Evolutionary conservation across 2,329 filamentous ascomycete species (phyloP).

Genomic region (Pseudogymnoascus verrucosus): DNA sequence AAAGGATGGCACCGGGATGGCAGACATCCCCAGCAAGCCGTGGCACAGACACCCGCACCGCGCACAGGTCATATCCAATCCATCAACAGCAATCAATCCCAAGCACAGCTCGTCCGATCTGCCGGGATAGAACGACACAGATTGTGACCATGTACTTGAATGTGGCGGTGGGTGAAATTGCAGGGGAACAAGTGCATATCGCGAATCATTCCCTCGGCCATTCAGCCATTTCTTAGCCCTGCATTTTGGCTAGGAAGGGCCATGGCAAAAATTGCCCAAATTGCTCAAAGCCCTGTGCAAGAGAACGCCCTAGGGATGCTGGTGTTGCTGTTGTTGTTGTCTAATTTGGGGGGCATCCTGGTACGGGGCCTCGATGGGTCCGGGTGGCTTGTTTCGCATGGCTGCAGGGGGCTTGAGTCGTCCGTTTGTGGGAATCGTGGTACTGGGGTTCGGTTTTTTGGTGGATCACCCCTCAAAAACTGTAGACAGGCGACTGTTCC

Average conservation of each 20-base stretch:
- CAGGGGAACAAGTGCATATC: neutral
- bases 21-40: neutral
- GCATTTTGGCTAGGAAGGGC: neutral
- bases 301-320: neutral
- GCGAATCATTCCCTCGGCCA: neutral
- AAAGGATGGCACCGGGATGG: neutral
- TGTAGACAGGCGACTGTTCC: neutral
- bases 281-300: neutral
- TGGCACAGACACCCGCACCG: neutral
- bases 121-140: neutral
- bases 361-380: neutral
- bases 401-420: neutral
- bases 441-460: neutral
- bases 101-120: neutral
- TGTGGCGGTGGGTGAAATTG: neutral
- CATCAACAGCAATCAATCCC: neutral
- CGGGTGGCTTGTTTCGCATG: conserved; percentile 7
- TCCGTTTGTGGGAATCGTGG: conserved; percentile 1
- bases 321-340: neutral
- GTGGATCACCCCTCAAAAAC: neutral
- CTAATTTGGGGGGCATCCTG: conserved; percentile 1
- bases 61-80: neutral
- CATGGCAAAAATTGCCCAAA: neutral
- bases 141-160: neutral
- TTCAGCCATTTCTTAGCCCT: neutral